Evolutionary conservation across 495 filamentous ascomycete species (phyloP), one percentile per base, ranked within the genome.

Genomic region (Neurospora discreta): DNA sequence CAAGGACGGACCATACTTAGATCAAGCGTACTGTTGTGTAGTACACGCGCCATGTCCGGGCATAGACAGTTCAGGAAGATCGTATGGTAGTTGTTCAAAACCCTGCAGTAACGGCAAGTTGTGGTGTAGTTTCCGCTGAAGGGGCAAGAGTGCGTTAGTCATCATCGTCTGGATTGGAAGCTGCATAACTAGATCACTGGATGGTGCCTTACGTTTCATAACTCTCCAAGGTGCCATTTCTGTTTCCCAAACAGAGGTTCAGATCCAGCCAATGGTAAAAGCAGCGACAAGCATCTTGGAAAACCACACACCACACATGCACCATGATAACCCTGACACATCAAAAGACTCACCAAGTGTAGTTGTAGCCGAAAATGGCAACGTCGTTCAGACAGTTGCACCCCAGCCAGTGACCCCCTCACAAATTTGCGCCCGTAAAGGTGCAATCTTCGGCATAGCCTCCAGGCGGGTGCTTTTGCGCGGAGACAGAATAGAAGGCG

Each of bases 221-320:
- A 20, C 60, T n/a, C 10, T 71, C 39, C 15, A 77, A 71, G 16
- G 71, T 23, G 3, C 74, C 70, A 20, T 13, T 70, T 46, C 73
- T 75, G 65, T 77, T 77, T n/a, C 71, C 76, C 30, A 74, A 39
- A 13, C 76, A 77, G 16, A 46, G n/a, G 42, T 77, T 71, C 16
- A 77, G 71, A 67, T 77, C 68, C 58, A 77, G 70, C 76, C 75
- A 75, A 38, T 42, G 43, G 44, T 23, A 6, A 26, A 60, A 33
- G 8, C 0, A 60, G 52, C 52, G 16, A 2, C 0, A 13, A 41
- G 15, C 3, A 30, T 60, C 23, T 60, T 30, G 30, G 23, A 11
- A 44, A 44, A n/a, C 18, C 18, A 3, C 8, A n/a, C 3, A 52
- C 11, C 44, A 11, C 20, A 52, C 10, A 39, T 39, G 42, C 18